A percentile compares a stretch with the other conserved stretches of the same genome.
These are phyloP conservation scores for Lepiota venenata DNA, from an alignment of 768 basidiomycete species.

Conservation along the genomic window DNA sequence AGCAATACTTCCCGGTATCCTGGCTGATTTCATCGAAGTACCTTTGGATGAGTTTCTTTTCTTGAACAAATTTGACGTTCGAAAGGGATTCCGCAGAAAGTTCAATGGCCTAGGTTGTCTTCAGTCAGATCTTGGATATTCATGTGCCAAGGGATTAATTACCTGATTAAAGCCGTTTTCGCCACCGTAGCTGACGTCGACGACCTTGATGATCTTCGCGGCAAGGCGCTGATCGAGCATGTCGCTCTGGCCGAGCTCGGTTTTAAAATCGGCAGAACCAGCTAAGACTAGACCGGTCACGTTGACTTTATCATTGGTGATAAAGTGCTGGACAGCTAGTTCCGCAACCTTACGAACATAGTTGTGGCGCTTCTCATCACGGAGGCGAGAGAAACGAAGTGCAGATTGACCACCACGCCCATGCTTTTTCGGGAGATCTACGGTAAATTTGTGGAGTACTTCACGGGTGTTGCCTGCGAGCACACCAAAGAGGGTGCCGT, in stretches of 20 bases:
- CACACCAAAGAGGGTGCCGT: constrained; percentile 94
- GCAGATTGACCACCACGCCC: constrained; percentile 99
- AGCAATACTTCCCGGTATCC: constrained; percentile 95
- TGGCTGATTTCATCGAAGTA: constrained; percentile 99
- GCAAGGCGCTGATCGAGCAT: constrained; percentile 89
- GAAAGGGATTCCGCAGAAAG: constrained; percentile 93
- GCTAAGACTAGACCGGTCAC: constrained; percentile 95
- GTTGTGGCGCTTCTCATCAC: constrained; percentile 99
- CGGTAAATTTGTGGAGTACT: constrained; percentile 96
- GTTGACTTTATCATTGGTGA: constrained; percentile 97
- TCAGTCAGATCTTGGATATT: constrained; percentile 1
- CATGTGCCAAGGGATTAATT: constrained; percentile 11
- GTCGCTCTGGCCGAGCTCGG: constrained; percentile 92
- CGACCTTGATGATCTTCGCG: constrained; percentile 95
- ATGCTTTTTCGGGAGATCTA: constrained; percentile 99
- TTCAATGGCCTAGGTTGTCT: constrained; percentile 76
- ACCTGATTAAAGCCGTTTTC: constrained; percentile 99
- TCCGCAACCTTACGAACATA: constrained; percentile 99
- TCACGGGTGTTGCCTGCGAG: constrained; percentile 97
- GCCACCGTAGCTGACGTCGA: constrained; percentile 97
- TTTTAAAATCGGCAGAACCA: constrained; percentile 98
- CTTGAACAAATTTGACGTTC: constrained; percentile 99
- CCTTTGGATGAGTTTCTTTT: constrained; percentile 95
- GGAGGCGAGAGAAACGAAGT: constrained; percentile 97
- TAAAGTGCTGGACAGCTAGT: constrained; percentile 95